Evolutionary conservation across 495 filamentous ascomycete genomes (phyloP).

Genomic region (Penicillium fimorum): DNA sequence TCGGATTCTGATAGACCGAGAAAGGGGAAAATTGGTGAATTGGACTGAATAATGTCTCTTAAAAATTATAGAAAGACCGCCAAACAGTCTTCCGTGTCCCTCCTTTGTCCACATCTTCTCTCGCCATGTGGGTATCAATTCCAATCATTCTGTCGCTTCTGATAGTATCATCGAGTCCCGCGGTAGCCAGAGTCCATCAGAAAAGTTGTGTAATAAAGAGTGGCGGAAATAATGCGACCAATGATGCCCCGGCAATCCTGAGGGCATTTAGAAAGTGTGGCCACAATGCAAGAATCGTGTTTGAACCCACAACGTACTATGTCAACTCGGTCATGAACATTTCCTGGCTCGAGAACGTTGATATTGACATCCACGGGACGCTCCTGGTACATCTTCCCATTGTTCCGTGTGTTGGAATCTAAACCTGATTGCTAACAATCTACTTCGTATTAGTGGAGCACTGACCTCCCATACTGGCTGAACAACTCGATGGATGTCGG

Average conservation of each 20-base stretch:
- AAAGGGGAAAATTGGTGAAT: not conserved
- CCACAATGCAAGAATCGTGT: conserved; percentile 36
- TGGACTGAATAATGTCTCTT: not conserved
- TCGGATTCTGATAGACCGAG: not conserved
- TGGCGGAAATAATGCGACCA: conserved; percentile 12
- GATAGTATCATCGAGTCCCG: not conserved
- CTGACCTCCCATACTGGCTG: conserved; percentile 48
- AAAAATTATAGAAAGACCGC: not conserved
- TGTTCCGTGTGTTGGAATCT: not conserved
- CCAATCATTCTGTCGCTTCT: not conserved
- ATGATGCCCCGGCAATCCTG: conserved; percentile 42
- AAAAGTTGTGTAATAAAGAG: not conserved
- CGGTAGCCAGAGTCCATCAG: not conserved
- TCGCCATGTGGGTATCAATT: not conserved
- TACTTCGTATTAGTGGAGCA: conserved; percentile 33
- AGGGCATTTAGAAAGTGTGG: conserved; percentile 42
- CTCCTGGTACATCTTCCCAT: conserved; percentile 16
- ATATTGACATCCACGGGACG: conserved; percentile 42
- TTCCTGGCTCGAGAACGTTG: conserved; percentile 39
- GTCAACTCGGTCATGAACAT: conserved; percentile 45
- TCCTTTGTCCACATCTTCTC: not conserved
- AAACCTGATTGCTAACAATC: not conserved
- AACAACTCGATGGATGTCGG: conserved; percentile 42
- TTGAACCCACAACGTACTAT: conserved; percentile 38
- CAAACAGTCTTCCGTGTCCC: not conserved